Evolutionary conservation across 352 stramenopile species (phyloP).

Genomic region (Blastocystis hominis): DNA sequence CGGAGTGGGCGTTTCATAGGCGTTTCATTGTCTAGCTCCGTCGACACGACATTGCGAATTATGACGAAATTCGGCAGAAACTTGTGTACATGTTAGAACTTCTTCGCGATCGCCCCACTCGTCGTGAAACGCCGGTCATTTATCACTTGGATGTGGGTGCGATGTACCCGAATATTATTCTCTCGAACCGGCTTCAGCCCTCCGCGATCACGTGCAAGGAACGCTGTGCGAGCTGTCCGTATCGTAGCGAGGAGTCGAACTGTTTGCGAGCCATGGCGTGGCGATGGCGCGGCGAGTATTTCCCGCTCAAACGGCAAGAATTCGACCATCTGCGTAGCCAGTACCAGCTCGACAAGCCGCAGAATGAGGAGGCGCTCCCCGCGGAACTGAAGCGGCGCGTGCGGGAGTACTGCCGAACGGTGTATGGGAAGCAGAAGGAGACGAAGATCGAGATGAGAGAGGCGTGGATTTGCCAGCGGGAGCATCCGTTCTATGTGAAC

Average conservation of each 20-base stretch:
- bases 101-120: conserved; percentile 81
- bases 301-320: conserved; percentile 80
- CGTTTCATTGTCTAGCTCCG: conserved; percentile 63
- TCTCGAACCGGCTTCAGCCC: conserved; percentile 94
- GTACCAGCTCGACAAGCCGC: conserved; percentile 32
- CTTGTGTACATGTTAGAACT: conserved; percentile 84
- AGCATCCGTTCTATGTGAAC: conserved; percentile 99
- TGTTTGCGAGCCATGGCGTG: conserved; percentile 95
- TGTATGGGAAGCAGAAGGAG: conserved; percentile 71
- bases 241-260: conserved; percentile 76
- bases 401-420: conserved; percentile 85
- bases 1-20: conserved; percentile 63
- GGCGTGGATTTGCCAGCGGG: conserved; percentile 93
- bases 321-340: conserved; percentile 89
- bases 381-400: conserved; percentile 69
- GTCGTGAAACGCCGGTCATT: conserved; percentile 82
- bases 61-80: conserved; percentile 71
- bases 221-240: conserved; percentile 86
- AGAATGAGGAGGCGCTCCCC: conserved; percentile 46
- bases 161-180: conserved; percentile 99
- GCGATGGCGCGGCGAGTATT: conserved; percentile 93
- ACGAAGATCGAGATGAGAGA: conserved; percentile 83
- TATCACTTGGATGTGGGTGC: conserved; percentile 97
- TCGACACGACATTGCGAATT: conserved; percentile 82
- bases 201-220: conserved; percentile 87